Conservation (phyloP, 176 grass and related monocot genomes). For the Oryza officinalis region DNA sequence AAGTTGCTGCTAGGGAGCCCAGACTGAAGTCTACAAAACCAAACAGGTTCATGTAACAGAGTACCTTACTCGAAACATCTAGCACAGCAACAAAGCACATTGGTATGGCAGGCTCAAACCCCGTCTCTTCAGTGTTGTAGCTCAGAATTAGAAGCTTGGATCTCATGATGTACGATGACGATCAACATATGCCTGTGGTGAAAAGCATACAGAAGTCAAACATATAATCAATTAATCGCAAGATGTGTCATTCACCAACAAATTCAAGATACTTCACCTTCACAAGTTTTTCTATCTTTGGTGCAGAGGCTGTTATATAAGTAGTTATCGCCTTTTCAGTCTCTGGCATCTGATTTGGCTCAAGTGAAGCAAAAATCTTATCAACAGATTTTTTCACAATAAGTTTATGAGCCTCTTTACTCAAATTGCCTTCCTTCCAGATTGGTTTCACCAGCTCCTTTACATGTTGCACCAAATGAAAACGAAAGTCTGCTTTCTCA, state of each 20-base stretch:
- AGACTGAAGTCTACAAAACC: conserved; percentile 33
- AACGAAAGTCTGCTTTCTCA: conserved; percentile 44
- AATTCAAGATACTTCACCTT: conserved; percentile 52
- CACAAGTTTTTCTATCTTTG: conserved; percentile 67
- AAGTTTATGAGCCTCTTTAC: conserved; percentile 63
- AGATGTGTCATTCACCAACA: conserved; percentile 2
- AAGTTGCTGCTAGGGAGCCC: conserved; percentile 17
- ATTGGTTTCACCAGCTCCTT: conserved; percentile 71
- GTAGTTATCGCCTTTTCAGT: conserved; percentile 41
- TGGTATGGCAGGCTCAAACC: conserved; percentile 7
- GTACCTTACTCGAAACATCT: conserved; percentile 42
- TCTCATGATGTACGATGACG: conserved; percentile 28
- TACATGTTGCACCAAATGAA: conserved; percentile 65
- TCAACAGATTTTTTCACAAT: conserved; percentile 68
- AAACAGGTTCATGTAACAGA: conserved; percentile 41
- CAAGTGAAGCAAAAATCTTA: conserved; percentile 54
- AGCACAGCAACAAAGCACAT: conserved; percentile 24
- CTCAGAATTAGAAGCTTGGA: conserved; percentile 26
- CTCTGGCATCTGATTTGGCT: conserved; percentile 54
- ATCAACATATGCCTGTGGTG: conserved; percentile 55
- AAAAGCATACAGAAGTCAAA: conserved; percentile 31
- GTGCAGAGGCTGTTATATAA: conserved; percentile 34
- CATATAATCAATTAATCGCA: conserved; percentile 4
- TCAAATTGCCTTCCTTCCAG: conserved; percentile 66
- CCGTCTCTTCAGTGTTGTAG: conserved; percentile 15